Percentiles rank a stretch among this genome's conserved stretches.
phyloP scores from a whole-genome alignment of 2,329 filamentous ascomycete species.

The Lecanoromycetidae sp. region DNA sequence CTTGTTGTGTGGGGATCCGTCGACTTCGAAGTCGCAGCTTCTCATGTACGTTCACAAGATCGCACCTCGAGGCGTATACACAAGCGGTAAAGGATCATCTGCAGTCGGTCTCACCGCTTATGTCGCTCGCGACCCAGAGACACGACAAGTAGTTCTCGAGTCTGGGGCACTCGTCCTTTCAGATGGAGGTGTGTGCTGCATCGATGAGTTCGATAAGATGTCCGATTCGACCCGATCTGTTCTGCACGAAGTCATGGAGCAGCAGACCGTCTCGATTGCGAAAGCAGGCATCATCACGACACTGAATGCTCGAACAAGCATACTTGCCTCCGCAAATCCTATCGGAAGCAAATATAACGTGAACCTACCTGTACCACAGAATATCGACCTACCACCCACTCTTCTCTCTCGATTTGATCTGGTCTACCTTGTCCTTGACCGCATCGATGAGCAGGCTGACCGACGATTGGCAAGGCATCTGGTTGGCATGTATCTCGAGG shows the following conservation, averaged over 20 bases:
- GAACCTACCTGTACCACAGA: conserved; percentile 88
- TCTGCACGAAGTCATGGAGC: conserved; percentile 70
- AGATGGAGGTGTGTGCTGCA: conserved; percentile 65
- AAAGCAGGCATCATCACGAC: conserved; percentile 75
- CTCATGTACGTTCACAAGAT: conserved; percentile 95
- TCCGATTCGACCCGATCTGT: conserved; percentile 61
- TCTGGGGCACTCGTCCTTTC: conserved; percentile 62
- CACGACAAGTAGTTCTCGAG: conserved; percentile 60
- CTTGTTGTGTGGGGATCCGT: conserved; percentile 90
- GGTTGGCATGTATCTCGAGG: conserved; percentile 92
- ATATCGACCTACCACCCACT: conserved; percentile 93
- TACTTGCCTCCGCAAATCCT: conserved; percentile 92
- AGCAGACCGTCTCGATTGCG: conserved; percentile 66
- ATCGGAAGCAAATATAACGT: conserved; percentile 98
- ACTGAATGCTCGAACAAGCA: conserved; percentile 86
- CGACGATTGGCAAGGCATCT: conserved; percentile 82
- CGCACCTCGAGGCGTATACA: conserved; percentile 74
- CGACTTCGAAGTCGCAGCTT: conserved; percentile 90
- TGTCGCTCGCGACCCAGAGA: conserved; percentile 62
- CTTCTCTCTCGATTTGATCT: conserved; percentile 92
- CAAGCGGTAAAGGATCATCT: conserved; percentile 63
- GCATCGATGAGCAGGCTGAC: conserved; percentile 80
- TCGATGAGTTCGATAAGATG: conserved; percentile 74
- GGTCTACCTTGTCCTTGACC: conserved; percentile 91
- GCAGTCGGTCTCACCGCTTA: conserved; percentile 69